Percentiles rank a stretch among this genome's conserved stretches.
Evolutionary conservation across 2,329 filamentous ascomycete genomes (phyloP).

Genomic region (Stachybotrys chlorohalonatus): DNA sequence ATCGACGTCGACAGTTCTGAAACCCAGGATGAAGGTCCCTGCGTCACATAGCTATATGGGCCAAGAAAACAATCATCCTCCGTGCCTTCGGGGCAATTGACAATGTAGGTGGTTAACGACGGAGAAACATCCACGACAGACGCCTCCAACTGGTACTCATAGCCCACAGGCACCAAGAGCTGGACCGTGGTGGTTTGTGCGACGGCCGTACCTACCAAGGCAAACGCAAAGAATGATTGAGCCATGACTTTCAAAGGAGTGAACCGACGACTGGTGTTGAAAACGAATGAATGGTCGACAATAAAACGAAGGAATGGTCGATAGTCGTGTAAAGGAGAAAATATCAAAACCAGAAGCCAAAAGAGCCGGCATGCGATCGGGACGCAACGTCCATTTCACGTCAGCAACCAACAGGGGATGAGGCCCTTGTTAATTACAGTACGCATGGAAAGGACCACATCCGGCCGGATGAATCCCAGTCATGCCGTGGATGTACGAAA

Average conservation of each 20-base stretch:
- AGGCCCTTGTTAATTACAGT: no score
- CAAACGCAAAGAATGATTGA: slow-evolving; percentile 15
- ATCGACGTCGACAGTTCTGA: slow-evolving; percentile 2
- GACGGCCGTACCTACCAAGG: slow-evolving; percentile 9
- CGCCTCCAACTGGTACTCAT: slow-evolving; percentile 13
- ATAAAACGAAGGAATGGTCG: neutral
- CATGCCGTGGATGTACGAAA: no score
- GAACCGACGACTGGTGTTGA: slow-evolving; percentile 1
- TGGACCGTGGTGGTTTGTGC: slow-evolving; percentile 15
- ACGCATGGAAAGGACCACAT: no score
- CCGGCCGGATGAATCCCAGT: no score
- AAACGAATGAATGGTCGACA: slow-evolving; percentile 9
- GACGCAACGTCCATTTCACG: no score
- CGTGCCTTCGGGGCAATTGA: slow-evolving; percentile 14
- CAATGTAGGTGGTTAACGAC: slow-evolving; percentile 18
- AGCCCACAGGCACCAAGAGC: slow-evolving; percentile 16
- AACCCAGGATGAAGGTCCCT: slow-evolving; percentile 17
- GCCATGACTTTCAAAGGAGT: slow-evolving; percentile 9
- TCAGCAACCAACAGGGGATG: no score
- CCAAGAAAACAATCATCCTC: slow-evolving; percentile 15
- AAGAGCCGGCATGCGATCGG: no score
- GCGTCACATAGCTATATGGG: slow-evolving; percentile 10
- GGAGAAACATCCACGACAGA: slow-evolving; percentile 19
- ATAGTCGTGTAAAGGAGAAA: neutral
- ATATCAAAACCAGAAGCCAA: no score